Percentiles rank a stretch among this genome's conserved stretches.
These are phyloP conservation scores for Penstemon eatonii DNA, from an alignment of 257 asterid species.

Conservation along the genomic window DNA sequence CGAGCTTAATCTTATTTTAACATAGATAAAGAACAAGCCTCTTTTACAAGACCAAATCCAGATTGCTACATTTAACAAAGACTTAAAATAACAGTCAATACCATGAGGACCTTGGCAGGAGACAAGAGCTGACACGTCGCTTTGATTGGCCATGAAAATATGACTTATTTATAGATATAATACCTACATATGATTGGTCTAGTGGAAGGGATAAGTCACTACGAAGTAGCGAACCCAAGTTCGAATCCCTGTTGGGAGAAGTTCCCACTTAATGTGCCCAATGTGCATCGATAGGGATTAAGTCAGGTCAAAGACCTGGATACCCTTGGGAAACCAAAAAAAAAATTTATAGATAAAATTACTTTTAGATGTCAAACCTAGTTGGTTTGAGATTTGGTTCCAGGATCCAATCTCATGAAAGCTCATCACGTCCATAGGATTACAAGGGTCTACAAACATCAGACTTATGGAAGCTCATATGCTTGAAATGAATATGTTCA, in stretches of 20 bases:
- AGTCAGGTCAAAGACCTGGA: too few species aligned
- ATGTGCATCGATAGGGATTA: too few species aligned
- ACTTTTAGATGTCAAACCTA: background rate
- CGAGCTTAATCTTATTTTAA: slow-evolving; percentile 9
- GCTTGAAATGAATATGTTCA: background rate
- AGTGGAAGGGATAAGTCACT: too few species aligned
- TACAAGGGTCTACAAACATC: too few species aligned
- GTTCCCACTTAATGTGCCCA: too few species aligned
- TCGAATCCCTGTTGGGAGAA: too few species aligned
- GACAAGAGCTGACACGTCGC: background rate
- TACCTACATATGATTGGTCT: too few species aligned
- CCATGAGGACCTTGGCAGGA: background rate
- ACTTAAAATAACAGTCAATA: background rate
- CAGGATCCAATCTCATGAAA: background rate
- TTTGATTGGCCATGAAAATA: slow-evolving; percentile 1
- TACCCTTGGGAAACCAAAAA: too few species aligned
- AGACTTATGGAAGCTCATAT: background rate
- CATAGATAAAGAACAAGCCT: background rate
- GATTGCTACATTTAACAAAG: background rate
- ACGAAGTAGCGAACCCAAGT: too few species aligned
- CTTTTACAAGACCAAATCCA: background rate
- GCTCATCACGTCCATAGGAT: too few species aligned
- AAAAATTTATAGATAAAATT: too few species aligned
- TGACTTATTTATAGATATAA: too few species aligned
- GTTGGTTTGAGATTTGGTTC: slow-evolving; percentile 1